These are phyloP conservation scores for Fusarium sp. DNA, from an alignment of 2,329 filamentous ascomycete genomes.

Conservation along the genomic window DNA sequence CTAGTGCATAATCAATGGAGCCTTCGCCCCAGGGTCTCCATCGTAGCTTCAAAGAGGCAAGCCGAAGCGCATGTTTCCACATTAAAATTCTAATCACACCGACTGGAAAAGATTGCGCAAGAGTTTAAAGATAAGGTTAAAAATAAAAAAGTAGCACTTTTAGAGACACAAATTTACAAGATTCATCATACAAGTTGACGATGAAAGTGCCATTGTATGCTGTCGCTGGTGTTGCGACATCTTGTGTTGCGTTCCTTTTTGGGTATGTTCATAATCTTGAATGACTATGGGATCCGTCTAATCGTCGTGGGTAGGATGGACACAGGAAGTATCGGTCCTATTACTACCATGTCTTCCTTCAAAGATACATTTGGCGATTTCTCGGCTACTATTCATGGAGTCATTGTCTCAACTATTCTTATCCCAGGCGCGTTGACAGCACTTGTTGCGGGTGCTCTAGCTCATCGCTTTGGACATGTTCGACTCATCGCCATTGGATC, in stretches of 20 bases:
- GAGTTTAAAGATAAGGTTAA: conserved; percentile 20
- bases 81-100: conserved; percentile 42
- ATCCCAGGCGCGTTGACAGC: conserved; percentile 71
- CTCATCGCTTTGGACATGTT: conserved; percentile 65
- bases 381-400: conserved; percentile 68
- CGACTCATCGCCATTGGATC: conserved; percentile 66
- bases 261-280: conserved; percentile 38
- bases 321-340: conserved; percentile 69
- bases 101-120: conserved; percentile 23
- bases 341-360: conserved; percentile 70
- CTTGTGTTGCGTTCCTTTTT: conserved; percentile 52
- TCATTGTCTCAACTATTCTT: conserved; percentile 71
- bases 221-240: conserved; percentile 49
- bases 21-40: conserved; percentile 28
- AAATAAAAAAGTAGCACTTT: background rate
- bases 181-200: background rate
- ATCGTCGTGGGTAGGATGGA: conserved; percentile 44
- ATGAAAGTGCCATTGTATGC: conserved; percentile 48
- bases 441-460: conserved; percentile 68
- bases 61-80: conserved; percentile 33
- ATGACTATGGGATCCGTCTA: background rate
- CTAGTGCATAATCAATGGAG: conserved; percentile 15
- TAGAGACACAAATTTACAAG: too few relatives aligned
- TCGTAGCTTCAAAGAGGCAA: conserved; percentile 25
- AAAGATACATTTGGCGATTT: conserved; percentile 63